Base-by-base conservation (phyloP, 345 rosid genomes). In the Corchorus olitorius region DNA sequence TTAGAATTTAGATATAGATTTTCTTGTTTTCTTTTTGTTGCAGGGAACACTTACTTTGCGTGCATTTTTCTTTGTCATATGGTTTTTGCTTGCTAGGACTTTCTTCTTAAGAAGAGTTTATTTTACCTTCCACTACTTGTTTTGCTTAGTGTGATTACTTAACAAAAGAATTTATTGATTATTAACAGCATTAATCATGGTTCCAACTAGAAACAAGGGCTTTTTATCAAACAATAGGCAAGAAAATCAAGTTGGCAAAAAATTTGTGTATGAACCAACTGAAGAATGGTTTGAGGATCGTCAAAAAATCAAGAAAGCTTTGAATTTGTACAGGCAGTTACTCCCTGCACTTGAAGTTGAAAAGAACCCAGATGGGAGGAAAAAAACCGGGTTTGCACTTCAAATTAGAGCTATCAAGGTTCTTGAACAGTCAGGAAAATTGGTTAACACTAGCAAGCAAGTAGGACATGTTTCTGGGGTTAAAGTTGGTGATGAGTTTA, bases 391-490 rank as follows among this genome's bases (percentile, higher is more conserved):
- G 2, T 17, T 64, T 73, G 34, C 13, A 37, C 65, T 90, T 75
- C 97, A 92, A 81, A 79, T 49, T 17, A 81, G 59, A n/a, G 97
- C 94, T 3, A 70, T 88, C 3, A 84, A 65, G 74, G 49, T 88
- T 76, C 89, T 91, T 50, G 84, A 80, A 83, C 67, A 49, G 6
- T 79, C 81, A 73, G 84, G 84, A 39, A 84, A 75, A 75, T 82
- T 35, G 70, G 75, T 88, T 15, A 91, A 86, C 75, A 53, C 61
- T 0, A 81, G 84, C 53, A 76, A 65, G 41, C 88, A 80, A 41
- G 83, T 90, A 22, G 98, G 98, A 69, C 2, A 80, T 9, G 86
- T 94, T 69, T 92, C 91, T 0, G 98, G 97, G 22, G 90, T 89
- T 66, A 78, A 87, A 75, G 84, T 87, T n/a, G 94, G 97, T 1